phyloP scores from a whole-genome alignment of 306 rosid genomes.

The Malus fusca region DNA sequence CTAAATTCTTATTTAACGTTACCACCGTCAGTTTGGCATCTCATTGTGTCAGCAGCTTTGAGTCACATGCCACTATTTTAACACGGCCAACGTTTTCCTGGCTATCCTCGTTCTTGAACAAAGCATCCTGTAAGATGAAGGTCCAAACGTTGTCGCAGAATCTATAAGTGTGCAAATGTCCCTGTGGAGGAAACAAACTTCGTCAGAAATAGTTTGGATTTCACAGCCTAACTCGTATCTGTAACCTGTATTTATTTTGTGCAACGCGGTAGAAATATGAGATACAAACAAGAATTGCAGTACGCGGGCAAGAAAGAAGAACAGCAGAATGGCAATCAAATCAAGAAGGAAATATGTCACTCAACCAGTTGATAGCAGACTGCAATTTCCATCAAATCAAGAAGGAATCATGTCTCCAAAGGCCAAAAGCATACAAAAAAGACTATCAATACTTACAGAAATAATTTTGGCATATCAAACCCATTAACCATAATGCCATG shows the following conservation, averaged over 20 bases:
- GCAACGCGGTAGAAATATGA: not conserved
- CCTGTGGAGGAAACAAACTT: slow-evolving; percentile 37
- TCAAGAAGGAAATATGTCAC: not conserved
- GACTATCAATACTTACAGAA: not conserved
- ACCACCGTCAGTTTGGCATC: slow-evolving; percentile 16
- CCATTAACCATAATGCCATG: too few species aligned
- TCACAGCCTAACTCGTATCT: not conserved
- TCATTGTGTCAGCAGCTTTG: slow-evolving; percentile 80
- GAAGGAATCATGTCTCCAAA: not conserved
- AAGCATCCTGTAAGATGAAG: slow-evolving; percentile 70
- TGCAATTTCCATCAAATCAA: not conserved
- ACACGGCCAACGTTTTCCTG: slow-evolving; percentile 60
- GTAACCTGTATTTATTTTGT: too few species aligned
- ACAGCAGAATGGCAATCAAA: not conserved
- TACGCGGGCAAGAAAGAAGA: not conserved
- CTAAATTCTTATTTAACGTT: slow-evolving; percentile 4
- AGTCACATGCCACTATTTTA: slow-evolving; percentile 94
- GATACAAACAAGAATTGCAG: not conserved
- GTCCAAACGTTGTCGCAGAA: slow-evolving; percentile 98
- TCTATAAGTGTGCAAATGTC: slow-evolving; percentile 95
- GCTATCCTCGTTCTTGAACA: slow-evolving; percentile 59
- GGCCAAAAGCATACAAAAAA: not conserved
- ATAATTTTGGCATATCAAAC: too few species aligned
- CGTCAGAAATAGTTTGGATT: not conserved
- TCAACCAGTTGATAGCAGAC: not conserved